Percentiles rank a stretch among this genome's conserved stretches.
Evolutionary conservation across 768 basidiomycete species (phyloP).

Genomic region (Lactarius indigo): DNA sequence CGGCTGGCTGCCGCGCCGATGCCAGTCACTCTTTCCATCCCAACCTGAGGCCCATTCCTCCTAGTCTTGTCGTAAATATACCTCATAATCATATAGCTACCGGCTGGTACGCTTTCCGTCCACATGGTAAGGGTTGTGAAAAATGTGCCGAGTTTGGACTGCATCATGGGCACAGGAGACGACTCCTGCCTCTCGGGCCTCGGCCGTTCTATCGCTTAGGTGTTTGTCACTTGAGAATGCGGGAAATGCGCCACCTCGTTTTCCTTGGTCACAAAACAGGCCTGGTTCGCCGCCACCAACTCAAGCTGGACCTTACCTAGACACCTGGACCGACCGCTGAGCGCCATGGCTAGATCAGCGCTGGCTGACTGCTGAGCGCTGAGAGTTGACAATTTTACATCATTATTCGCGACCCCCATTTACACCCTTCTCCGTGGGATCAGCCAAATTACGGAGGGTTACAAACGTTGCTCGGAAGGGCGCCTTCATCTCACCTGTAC

Average conservation of each 20-base stretch:
- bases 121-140: background rate
- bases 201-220: background rate
- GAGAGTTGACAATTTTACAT: background rate
- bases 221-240: background rate
- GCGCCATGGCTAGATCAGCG: background rate
- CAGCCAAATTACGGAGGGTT: background rate
- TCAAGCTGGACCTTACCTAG: background rate
- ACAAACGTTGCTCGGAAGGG: background rate
- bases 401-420: background rate
- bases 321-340: background rate
- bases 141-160: background rate
- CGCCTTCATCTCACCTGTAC: background rate
- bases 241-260: background rate
- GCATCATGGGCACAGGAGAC: background rate
- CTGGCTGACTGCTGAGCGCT: background rate
- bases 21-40: background rate
- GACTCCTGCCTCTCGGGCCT: background rate
- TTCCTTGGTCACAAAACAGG: background rate
- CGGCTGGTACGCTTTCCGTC: background rate
- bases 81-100: slow-evolving; percentile 18
- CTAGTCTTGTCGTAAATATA: slow-evolving; percentile 20
- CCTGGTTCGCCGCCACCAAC: background rate
- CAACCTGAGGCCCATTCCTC: background rate
- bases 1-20: slow-evolving; percentile 7
- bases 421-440: background rate